Evolutionary conservation across 257 asterid species (phyloP).

Genomic region (Jacaranda copaia): DNA sequence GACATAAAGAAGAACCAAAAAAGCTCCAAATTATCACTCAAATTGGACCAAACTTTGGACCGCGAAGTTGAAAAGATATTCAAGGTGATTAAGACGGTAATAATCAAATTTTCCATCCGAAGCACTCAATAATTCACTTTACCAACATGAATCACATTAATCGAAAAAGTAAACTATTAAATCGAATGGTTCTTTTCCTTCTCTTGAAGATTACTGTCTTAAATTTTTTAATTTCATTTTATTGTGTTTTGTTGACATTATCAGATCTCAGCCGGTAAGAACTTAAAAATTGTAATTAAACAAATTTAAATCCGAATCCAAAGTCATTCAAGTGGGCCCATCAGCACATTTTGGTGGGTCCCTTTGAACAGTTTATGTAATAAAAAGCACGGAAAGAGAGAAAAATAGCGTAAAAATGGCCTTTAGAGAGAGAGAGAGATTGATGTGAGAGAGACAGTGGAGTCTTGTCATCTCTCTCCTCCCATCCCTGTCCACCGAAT

Average conservation of each 20-base stretch:
- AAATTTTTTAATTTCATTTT: conserved; percentile 9
- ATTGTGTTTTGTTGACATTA: conserved; percentile 20
- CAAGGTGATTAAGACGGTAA: neutral
- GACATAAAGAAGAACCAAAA: neutral
- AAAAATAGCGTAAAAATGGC: conserved; percentile 21
- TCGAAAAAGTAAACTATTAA: neutral
- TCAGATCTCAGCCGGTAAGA: conserved; percentile 20
- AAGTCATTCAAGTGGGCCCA: conserved; percentile 33
- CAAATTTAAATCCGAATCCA: conserved; percentile 40
- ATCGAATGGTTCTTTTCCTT: neutral
- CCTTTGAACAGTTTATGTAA: conserved; percentile 12
- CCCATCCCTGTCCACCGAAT: conserved; percentile 52
- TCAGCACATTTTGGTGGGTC: conserved; percentile 30
- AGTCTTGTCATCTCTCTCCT: conserved; percentile 34
- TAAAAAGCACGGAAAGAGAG: conserved; percentile 37
- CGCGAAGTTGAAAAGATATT: neutral
- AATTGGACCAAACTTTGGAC: neutral
- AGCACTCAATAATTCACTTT: conserved; percentile 21
- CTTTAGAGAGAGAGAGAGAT: conserved; percentile 18
- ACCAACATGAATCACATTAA: conserved; percentile 23
- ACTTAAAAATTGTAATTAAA: neutral
- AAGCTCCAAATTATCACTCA: neutral
- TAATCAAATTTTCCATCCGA: neutral
- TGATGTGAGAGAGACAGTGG: conserved; percentile 48
- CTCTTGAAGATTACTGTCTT: neutral